A percentile compares a stretch with the other conserved stretches of the same genome.
phyloP scores from a whole-genome alignment of 768 basidiomycete species.

The Termitomyces sp. region DNA sequence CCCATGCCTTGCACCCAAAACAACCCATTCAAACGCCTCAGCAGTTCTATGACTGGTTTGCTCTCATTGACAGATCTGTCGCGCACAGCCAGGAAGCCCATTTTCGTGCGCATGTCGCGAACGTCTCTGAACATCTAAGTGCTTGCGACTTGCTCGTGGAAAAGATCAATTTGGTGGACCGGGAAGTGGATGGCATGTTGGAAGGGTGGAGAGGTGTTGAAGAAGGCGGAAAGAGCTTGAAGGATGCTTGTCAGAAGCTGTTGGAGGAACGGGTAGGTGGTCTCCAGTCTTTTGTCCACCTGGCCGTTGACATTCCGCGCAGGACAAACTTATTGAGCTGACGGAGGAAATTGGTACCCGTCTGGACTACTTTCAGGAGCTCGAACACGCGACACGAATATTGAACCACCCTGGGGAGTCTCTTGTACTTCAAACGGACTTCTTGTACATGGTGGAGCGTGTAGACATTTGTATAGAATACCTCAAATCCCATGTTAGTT shows the following conservation, averaged over 20 bases:
- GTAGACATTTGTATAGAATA: constrained; percentile 94
- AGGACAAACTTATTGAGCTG: constrained; percentile 74
- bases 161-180: constrained; percentile 66
- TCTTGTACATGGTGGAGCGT: constrained; percentile 93
- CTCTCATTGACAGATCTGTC: constrained; percentile 82
- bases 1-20: constrained; percentile 64
- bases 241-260: constrained; percentile 86
- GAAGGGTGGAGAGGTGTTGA: constrained; percentile 85
- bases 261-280: constrained; percentile 80
- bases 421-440: constrained; percentile 85
- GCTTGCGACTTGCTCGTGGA: constrained; percentile 74
- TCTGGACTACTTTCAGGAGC: constrained; percentile 90
- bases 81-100: constrained; percentile 92
- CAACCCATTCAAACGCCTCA: constrained; percentile 85
- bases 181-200: constrained; percentile 74
- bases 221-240: constrained; percentile 84
- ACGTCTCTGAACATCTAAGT: constrained; percentile 67
- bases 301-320: constrained; percentile 1
- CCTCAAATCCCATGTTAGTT: constrained; percentile 75
- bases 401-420: constrained; percentile 92
- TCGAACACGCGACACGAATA: constrained; percentile 90
- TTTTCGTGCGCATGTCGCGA: constrained; percentile 79
- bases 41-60: constrained; percentile 97
- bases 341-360: constrained; percentile 80
- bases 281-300: background rate